Evolutionary conservation across 179 eudicot species (phyloP), one percentile per base, ranked within the genome.

Genomic region (Corrigiola litoralis): DNA sequence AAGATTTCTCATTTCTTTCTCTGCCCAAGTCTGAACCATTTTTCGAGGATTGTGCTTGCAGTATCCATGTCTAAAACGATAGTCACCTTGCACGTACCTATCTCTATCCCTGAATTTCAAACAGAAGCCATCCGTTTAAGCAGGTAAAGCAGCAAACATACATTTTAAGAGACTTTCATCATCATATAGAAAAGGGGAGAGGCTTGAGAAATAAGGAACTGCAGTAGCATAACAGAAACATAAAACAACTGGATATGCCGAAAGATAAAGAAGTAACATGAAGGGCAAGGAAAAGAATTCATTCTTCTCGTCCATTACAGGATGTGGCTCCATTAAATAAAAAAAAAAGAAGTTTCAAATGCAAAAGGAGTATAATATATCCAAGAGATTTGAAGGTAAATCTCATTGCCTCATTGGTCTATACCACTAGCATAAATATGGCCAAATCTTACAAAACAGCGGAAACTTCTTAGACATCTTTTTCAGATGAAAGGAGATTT

Each of bases 1-100:
- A 42, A 92, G 97, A 74, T 92, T 92, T 72, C 98, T 82, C 90
- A 90, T 86, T 83, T 92, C 98, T 72, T 92, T 92, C 79, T 92
- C 98, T 63, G 98, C 98, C 97, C 98, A 92, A 36, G 97, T 92
- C 77, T 87, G 87, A 14, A 92, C 98, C 98, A 92, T 92, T 74
- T 92, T 92, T 41, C 98, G 77, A 29, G 98, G 98, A 75, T 92
- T 92, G 84, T 90, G 95, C 86, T 70, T 87, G 80, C 97, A 90
- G 64, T 92, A 92, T 54, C 97, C 98, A 77, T 82, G 34, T 84
- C 98, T 82, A 79, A 90, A 92, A 60, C 96, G 89, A 71, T 87
- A 92, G 71, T 92, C 96, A 63, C 98, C 98, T 75, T 92, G 92
- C 34, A 92, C 98, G 42, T 90, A 92, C 16, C 98, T 83, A 67